A percentile compares a stretch with the other conserved stretches of the same genome.
Evolutionary conservation across 164 flowering plant genomes (phyloP).

Genomic region (Tetracentron sinense): DNA sequence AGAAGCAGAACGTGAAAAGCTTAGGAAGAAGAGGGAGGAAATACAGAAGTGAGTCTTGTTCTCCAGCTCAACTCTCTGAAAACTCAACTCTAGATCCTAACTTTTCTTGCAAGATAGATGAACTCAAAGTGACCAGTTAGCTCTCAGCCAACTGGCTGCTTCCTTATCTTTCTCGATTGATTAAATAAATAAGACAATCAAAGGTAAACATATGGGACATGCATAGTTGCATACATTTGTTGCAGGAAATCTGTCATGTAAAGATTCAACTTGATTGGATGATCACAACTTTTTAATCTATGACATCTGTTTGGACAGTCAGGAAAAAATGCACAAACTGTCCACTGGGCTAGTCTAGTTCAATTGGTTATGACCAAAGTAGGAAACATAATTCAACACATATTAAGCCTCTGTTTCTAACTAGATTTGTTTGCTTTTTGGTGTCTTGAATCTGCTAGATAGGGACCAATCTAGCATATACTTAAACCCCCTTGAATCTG

Average conservation of each 20-base stretch:
- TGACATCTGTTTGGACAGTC: not conserved
- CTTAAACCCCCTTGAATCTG: not conserved
- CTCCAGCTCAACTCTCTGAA: not conserved
- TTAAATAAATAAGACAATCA: not conserved
- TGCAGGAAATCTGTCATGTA: not conserved
- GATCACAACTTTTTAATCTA: not conserved
- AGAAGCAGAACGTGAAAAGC: constrained; percentile 75
- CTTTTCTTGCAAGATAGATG: not conserved
- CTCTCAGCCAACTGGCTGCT: not conserved
- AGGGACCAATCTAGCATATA: not conserved
- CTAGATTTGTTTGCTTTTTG: not conserved
- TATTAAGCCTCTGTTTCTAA: no score
- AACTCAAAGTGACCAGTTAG: not conserved
- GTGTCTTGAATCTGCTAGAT: not conserved
- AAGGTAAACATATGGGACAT: not conserved
- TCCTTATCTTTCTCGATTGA: not conserved
- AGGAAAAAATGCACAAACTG: no score
- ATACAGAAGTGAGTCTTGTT: constrained; percentile 48
- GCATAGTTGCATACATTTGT: not conserved
- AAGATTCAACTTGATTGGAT: not conserved
- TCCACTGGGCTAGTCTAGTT: not conserved
- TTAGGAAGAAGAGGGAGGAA: constrained; percentile 68
- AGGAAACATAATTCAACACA: not conserved
- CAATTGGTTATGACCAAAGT: no score
- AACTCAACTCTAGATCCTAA: not conserved